Percentiles rank a stretch among this genome's conserved stretches.
phyloP scores from a whole-genome alignment of 371 early-diverging fungal species.

The Haplosporangium sp. region DNA sequence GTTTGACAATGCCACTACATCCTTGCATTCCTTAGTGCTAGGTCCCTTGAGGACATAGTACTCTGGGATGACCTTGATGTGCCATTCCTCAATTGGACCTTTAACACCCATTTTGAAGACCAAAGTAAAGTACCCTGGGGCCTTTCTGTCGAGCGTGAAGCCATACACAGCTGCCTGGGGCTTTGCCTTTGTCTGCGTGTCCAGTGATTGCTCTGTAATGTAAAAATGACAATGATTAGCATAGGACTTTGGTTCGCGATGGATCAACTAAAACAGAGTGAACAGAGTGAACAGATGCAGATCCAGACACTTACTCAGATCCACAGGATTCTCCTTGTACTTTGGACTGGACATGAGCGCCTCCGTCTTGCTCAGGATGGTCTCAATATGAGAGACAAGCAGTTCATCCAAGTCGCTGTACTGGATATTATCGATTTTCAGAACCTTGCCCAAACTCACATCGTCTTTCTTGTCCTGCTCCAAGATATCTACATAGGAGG shows the following conservation, averaged over 20 bases:
- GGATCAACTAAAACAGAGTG: neutral
- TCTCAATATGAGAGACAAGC: constrained; percentile 89
- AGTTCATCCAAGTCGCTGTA: constrained; percentile 94
- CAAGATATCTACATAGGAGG: constrained; percentile 83
- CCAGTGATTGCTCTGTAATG: constrained; percentile 41
- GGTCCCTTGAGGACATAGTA: constrained; percentile 42
- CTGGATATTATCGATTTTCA: constrained; percentile 68
- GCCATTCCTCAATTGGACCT: constrained; percentile 34
- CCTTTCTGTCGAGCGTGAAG: constrained; percentile 45
- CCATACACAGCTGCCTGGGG: constrained; percentile 48
- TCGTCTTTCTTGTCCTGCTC: constrained; percentile 82
- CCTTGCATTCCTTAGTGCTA: constrained; percentile 42
- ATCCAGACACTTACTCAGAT: constrained; percentile 33
- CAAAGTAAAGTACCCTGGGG: constrained; percentile 45
- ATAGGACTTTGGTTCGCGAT: neutral
- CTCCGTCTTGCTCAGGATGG: constrained; percentile 76
- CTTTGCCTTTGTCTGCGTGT: constrained; percentile 52
- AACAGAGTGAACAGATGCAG: neutral
- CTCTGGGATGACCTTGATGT: constrained; percentile 47
- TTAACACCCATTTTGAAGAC: constrained; percentile 48
- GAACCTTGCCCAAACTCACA: constrained; percentile 66
- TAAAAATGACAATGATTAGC: neutral
- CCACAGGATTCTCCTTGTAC: constrained; percentile 56
- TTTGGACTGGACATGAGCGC: constrained; percentile 74
- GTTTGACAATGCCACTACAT: constrained; percentile 25